These are phyloP conservation scores for Agaricus blazei DNA, from an alignment of 768 basidiomycete species.

Conservation along the genomic window DNA sequence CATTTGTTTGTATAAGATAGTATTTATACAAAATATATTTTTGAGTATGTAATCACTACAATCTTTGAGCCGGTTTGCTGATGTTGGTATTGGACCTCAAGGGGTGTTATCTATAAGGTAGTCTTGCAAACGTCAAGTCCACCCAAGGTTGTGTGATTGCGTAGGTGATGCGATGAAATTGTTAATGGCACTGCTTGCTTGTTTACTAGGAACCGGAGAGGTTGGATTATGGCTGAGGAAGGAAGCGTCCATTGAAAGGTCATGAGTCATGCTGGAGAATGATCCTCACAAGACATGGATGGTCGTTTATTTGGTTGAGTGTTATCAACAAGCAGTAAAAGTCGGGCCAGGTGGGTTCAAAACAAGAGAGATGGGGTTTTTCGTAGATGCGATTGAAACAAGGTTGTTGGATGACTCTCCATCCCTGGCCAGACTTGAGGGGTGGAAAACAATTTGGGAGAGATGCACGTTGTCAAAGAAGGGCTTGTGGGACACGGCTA, in stretches of 20 bases:
- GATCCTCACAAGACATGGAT: constrained; percentile 79
- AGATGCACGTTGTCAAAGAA: constrained; percentile 74
- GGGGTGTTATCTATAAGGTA: constrained; percentile 32
- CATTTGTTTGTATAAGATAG: too few species aligned
- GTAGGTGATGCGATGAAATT: constrained; percentile 67
- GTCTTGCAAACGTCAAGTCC: neutral
- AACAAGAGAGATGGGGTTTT: neutral
- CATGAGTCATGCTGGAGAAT: constrained; percentile 55
- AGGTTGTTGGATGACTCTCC: constrained; percentile 60
- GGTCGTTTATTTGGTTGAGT: constrained; percentile 69
- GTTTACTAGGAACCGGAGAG: constrained; percentile 89
- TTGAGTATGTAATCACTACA: too few species aligned
- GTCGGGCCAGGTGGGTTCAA: constrained; percentile 60
- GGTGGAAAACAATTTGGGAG: constrained; percentile 72
- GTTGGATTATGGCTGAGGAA: constrained; percentile 81
- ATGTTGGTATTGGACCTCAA: constrained; percentile 74
- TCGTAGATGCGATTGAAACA: constrained; percentile 67
- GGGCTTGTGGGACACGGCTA: constrained; percentile 78
- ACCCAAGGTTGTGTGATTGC: neutral
- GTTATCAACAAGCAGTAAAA: constrained; percentile 69
- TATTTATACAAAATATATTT: too few species aligned
- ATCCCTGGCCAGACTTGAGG: constrained; percentile 48
- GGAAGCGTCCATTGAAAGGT: constrained; percentile 38
- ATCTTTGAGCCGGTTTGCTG: too few species aligned
- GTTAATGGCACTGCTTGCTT: constrained; percentile 79